Conservation (phyloP, 2,329 filamentous ascomycete species). For the Mariannaea elegans region DNA sequence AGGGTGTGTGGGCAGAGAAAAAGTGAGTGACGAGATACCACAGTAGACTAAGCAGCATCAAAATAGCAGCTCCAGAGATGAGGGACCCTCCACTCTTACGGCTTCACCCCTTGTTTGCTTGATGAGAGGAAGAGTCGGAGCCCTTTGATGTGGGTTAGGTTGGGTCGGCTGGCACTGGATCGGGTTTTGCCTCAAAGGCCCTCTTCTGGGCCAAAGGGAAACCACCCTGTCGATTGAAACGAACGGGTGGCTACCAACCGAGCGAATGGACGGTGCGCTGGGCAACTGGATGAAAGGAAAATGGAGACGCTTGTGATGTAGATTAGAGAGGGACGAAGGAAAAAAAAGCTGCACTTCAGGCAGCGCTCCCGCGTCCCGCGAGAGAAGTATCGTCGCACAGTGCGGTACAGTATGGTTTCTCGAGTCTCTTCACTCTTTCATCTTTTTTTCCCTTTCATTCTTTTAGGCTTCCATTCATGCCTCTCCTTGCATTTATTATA, state of each 20-base stretch:
- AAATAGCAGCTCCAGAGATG: constrained; percentile 5
- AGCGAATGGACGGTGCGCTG: constrained; percentile 7
- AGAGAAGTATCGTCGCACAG: constrained; percentile 14
- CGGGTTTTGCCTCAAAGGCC: constrained; percentile 2
- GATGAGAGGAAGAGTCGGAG: neutral
- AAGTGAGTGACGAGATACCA: constrained; percentile 7
- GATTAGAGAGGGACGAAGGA: neutral
- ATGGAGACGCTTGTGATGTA: constrained; percentile 4
- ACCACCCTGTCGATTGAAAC: constrained; percentile 32
- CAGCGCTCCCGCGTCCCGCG: constrained; percentile 5
- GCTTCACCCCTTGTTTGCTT: constrained; percentile 3
- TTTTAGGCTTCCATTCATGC: neutral
- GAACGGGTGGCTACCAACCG: constrained; percentile 34
- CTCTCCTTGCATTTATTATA: neutral
- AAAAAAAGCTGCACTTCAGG: constrained; percentile 11
- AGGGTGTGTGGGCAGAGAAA: constrained; percentile 12
- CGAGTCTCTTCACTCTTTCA: neutral
- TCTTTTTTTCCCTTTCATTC: neutral
- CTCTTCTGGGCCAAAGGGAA: constrained; percentile 18
- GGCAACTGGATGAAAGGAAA: constrained; percentile 9
- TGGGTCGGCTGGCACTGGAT: neutral
- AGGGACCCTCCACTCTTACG: constrained; percentile 7
- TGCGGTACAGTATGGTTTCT: neutral
- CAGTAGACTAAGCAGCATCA: neutral
- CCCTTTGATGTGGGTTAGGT: neutral